Evolutionary conservation across 2,329 filamentous ascomycete species (phyloP).

Genomic region (Thelonectria blattea): DNA sequence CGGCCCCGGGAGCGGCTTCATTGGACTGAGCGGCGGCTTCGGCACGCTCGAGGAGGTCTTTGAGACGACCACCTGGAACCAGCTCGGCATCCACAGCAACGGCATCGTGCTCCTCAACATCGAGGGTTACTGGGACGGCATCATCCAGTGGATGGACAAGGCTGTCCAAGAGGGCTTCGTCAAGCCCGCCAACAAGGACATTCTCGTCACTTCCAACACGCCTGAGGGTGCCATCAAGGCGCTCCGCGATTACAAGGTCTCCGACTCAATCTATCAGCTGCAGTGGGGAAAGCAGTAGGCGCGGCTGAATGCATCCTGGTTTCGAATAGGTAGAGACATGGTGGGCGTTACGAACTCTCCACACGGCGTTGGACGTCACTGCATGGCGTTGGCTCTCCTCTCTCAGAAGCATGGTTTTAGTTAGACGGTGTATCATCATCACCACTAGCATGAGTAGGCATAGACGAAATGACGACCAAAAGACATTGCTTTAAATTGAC

Average conservation of each 20-base stretch:
- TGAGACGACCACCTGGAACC: slow-evolving; percentile 92
- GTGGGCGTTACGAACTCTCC: slow-evolving; percentile 12
- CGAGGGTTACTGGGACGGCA: slow-evolving; percentile 88
- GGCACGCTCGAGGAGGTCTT: slow-evolving; percentile 97
- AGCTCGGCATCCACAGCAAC: slow-evolving; percentile 85
- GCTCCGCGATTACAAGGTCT: slow-evolving; percentile 76
- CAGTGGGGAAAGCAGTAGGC: slow-evolving; percentile 75
- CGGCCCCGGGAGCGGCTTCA: slow-evolving; percentile 84
- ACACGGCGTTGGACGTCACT: slow-evolving; percentile 11
- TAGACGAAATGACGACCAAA: slow-evolving; percentile 35
- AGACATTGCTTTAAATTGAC: slow-evolving; percentile 15
- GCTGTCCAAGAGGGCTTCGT: slow-evolving; percentile 82
- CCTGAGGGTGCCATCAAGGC: slow-evolving; percentile 74
- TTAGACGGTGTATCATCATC: background rate
- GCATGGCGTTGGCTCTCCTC: slow-evolving; percentile 28
- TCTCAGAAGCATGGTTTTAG: slow-evolving; percentile 14
- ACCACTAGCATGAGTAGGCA: background rate
- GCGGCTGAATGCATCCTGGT: background rate
- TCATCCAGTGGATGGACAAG: slow-evolving; percentile 80
- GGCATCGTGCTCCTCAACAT: slow-evolving; percentile 86
- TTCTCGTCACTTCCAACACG: slow-evolving; percentile 77
- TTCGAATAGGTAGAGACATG: slow-evolving; percentile 22
- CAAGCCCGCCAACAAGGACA: slow-evolving; percentile 69
- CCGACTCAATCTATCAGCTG: slow-evolving; percentile 77
- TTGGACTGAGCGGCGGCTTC: slow-evolving; percentile 87